Percentiles rank a stretch among this genome's conserved stretches.
Evolutionary conservation across 345 rosid species (phyloP).

Genomic region (Arabis alpina): DNA sequence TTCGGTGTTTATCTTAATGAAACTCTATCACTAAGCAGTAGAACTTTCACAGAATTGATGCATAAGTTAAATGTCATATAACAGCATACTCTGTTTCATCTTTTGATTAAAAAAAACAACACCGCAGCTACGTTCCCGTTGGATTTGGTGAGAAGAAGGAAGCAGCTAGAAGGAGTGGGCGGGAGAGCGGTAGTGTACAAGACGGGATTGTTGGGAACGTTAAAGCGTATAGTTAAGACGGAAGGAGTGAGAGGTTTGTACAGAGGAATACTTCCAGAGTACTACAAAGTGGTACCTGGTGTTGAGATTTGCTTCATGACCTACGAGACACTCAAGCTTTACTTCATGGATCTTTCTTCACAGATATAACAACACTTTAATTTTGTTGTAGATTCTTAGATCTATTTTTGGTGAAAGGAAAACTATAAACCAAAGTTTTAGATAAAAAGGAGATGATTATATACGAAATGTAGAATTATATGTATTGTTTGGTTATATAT

Average conservation of each 20-base stretch:
- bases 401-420: slow-evolving; percentile 42
- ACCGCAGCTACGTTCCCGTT: slow-evolving; percentile 81
- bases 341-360: slow-evolving; percentile 54
- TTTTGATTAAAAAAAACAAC: not conserved
- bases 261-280: slow-evolving; percentile 91
- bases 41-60: slow-evolving; percentile 1
- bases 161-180: slow-evolving; percentile 90
- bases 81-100: not conserved
- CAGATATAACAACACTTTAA: slow-evolving; percentile 39
- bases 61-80: not conserved
- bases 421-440: slow-evolving; percentile 15
- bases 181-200: slow-evolving; percentile 75
- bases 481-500: not conserved
- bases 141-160: slow-evolving; percentile 94
- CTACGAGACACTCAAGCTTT: slow-evolving; percentile 76
- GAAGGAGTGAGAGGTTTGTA: slow-evolving; percentile 85
- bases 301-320: slow-evolving; percentile 98
- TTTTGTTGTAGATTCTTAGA: slow-evolving; percentile 44
- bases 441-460: not conserved
- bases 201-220: slow-evolving; percentile 71
- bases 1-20: slow-evolving; percentile 18
- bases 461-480: slow-evolving; percentile 27
- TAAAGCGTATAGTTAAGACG: slow-evolving; percentile 58
- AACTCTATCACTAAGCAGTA: not conserved
- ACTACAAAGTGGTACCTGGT: slow-evolving; percentile 92